Evolutionary conservation across 345 rosid genomes (phyloP).

Genomic region (Angophora floribunda): DNA sequence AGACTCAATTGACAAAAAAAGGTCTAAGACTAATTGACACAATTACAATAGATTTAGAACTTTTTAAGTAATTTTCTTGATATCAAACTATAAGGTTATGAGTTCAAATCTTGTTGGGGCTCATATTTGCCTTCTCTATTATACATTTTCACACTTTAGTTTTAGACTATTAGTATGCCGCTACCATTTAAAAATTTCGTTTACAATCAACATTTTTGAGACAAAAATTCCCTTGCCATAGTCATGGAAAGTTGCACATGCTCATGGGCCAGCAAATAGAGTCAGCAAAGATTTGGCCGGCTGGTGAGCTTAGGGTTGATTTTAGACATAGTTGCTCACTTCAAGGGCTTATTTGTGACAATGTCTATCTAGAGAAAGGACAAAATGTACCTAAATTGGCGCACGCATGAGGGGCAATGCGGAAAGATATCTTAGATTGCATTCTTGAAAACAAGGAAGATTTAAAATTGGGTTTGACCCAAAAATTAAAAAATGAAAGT

Average conservation of each 20-base stretch:
- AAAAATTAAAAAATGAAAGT: no score
- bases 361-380: no score
- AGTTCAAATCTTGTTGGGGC: not conserved
- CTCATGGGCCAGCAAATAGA: no score
- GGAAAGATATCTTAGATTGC: not conserved
- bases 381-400: not conserved
- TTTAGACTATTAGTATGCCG: not conserved
- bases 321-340: no score
- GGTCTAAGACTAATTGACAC: not conserved
- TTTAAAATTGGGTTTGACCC: not conserved
- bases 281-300: no score
- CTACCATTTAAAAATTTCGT: not conserved
- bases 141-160: not conserved
- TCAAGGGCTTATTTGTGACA: no score
- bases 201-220: not conserved
- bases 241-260: no score
- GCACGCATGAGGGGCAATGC: not conserved
- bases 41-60: no score
- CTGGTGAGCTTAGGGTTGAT: no score
- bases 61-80: no score
- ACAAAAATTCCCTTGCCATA: no score
- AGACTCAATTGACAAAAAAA: not conserved
- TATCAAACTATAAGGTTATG: not conserved
- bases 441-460: not conserved
- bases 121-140: not conserved